Conservation (phyloP, 2,329 filamentous ascomycete genomes). For the Periglandula ipomoeae region DNA sequence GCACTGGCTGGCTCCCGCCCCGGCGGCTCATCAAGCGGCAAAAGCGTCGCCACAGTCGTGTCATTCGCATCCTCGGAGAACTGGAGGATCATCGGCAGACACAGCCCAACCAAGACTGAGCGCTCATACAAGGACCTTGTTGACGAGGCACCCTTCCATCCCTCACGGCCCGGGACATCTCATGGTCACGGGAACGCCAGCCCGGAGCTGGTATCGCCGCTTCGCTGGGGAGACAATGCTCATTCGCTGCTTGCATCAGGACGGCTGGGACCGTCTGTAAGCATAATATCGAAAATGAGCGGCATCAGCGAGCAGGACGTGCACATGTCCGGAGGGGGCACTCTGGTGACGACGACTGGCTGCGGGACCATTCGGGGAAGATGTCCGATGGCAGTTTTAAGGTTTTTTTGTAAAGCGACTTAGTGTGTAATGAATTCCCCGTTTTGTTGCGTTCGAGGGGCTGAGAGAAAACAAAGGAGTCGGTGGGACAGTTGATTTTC, state of each 20-base stretch:
- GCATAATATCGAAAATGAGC: constrained; percentile 4
- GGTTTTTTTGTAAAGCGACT: constrained; percentile 15
- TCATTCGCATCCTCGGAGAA: constrained; percentile 29
- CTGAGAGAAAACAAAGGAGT: not conserved
- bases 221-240: constrained; percentile 7
- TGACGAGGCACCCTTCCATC: constrained; percentile 29
- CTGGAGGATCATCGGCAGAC: constrained; percentile 22
- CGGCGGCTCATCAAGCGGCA: constrained; percentile 10
- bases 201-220: constrained; percentile 9
- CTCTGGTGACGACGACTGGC: constrained; percentile 7
- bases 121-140: constrained; percentile 25
- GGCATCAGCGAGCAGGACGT: constrained; percentile 4
- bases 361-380: constrained; percentile 13
- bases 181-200: constrained; percentile 4
- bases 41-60: constrained; percentile 17
- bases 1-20: constrained; percentile 11
- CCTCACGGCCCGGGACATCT: constrained; percentile 19
- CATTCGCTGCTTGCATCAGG: constrained; percentile 5
- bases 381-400: constrained; percentile 17
- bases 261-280: constrained; percentile 6
- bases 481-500: not conserved
- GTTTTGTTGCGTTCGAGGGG: not conserved
- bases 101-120: constrained; percentile 18
- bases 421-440: not conserved
- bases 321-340: constrained; percentile 10